phyloP scores from a whole-genome alignment of 257 asterid species.

The Solanum megistacrolobum region DNA sequence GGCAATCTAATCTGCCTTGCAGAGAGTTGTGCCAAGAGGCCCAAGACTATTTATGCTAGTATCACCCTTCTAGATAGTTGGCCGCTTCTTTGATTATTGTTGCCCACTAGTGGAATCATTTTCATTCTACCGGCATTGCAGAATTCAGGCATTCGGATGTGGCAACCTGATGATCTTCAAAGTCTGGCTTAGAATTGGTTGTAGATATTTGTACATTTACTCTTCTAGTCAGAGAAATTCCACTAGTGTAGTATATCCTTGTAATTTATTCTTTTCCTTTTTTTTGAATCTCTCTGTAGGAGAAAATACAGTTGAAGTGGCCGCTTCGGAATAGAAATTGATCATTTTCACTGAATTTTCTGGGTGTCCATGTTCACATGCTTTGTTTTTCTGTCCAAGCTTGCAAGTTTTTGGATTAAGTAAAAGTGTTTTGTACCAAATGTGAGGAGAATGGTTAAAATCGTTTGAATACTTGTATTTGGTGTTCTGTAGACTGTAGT shows the following conservation, averaged over 20 bases:
- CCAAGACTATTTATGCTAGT: neutral
- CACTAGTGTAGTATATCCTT: neutral
- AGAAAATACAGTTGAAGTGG: neutral
- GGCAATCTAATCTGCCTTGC: neutral
- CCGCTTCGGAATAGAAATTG: neutral
- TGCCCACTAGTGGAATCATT: neutral
- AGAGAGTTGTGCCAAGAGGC: neutral
- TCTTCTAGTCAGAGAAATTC: neutral
- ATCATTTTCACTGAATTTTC: neutral
- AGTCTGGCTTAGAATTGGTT: neutral
- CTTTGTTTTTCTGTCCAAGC: neutral
- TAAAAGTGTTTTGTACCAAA: too few relatives aligned
- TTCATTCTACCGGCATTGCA: neutral
- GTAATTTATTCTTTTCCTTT: neutral
- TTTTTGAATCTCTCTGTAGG: neutral
- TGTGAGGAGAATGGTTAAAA: too few relatives aligned
- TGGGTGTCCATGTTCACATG: neutral
- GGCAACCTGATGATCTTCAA: neutral
- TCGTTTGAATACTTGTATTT: too few relatives aligned
- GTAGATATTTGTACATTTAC: neutral
- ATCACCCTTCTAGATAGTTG: neutral
- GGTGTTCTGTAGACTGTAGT: too few relatives aligned
- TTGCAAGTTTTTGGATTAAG: neutral
- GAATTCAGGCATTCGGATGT: neutral
- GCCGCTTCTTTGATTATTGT: neutral